Evolutionary conservation across 2,329 filamentous ascomycete species (phyloP), one percentile per base, ranked within the genome.

Genomic region (Calonectria naviculata): DNA sequence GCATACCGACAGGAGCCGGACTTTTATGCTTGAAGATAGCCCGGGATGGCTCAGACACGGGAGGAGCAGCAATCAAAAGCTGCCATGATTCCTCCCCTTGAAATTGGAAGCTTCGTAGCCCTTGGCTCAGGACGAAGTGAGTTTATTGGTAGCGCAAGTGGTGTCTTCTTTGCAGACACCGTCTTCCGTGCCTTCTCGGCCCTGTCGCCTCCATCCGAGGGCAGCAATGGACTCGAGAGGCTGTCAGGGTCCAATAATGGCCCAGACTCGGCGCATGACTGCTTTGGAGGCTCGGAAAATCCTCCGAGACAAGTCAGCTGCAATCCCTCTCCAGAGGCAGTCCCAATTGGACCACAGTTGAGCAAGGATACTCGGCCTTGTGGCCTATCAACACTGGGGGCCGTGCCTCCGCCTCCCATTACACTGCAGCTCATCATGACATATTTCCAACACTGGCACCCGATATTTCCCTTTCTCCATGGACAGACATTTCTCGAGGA

Each of bases 131-230:
- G 52, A 17, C 31, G 52, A 24, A 87, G 86, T 62, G 83, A 87
- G 65, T 89, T 88, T 74, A 85, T 89, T 34, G 87, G 87, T 29
- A 87, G 85, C 74, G 86, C 86, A 15, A 87, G 84, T 46, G 87
- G 87, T 4, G 85, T 89, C 52, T 89, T 85, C 78, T 89, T 89
- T 77, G 83, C 87, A 74, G 88, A 89, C 69, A 89, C 87, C 1
- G 87, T 89, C 67, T 85, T 85, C 47, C 83, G 84, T 36, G 86
- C 87, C n/a, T 89, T 89, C 75, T 84, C 84, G 7, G 77, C 31
- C 28, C 17, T 61, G 9, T 42, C 56, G 10, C 36, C 36, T 4
- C 26, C 56, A 17, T 15, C 56, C 13, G 24, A 44, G 12, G 38
- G 26, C 1, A 26, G 15, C 21, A 36, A 58, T 26, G 13, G 52